Base-by-base conservation (phyloP, 2,329 filamentous ascomycete species). In the Alternaria solani region DNA sequence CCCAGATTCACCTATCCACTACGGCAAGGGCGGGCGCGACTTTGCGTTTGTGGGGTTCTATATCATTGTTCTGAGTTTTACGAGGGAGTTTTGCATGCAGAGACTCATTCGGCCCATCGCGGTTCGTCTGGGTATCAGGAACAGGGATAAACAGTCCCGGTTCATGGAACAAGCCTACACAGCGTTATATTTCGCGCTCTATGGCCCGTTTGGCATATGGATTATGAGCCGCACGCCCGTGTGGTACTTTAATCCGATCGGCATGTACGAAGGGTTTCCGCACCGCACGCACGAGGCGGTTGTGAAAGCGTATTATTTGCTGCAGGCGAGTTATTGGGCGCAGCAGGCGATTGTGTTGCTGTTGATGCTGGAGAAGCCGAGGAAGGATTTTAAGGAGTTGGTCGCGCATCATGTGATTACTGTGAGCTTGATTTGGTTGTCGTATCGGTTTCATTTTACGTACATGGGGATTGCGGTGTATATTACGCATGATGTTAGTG, bases 81-180 rank as follows among this genome's bases (percentile, higher is more conserved):
- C 93, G 11, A 92, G 94, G 75, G 94, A 98, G 79, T 97, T 97
- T 79, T 86, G 96, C 81, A 97, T 97, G 94, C 94, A 97, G 81
- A 89, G 93, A 72, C 72, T 96, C 51, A 87, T 97, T 59, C 88
- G 89, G 12, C 94, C 93, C 0, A 83, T 94, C 63, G 92, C 93
- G 6, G 84, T 87, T 43, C 84, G 82, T 67, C 88, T 84, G 55
- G 91, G 92, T 16, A 88, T 97, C 73, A 85, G 82, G 62, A 88
- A 86, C 64, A 87, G 89, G 57, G 88, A 85, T 65, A 97, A 97
- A 82, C 93, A 95, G 74, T 87, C 89, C 16, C 90, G 94, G 34
- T 97, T 97, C 84, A 95, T 97, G 92, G 94, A 98, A 80, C 94
- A 98, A 81, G 88, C 91, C 74, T 98, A 98, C 81, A 97, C 94